These are phyloP conservation scores for Collybia sp. DNA, from an alignment of 768 basidiomycete genomes.

Conservation along the genomic window DNA sequence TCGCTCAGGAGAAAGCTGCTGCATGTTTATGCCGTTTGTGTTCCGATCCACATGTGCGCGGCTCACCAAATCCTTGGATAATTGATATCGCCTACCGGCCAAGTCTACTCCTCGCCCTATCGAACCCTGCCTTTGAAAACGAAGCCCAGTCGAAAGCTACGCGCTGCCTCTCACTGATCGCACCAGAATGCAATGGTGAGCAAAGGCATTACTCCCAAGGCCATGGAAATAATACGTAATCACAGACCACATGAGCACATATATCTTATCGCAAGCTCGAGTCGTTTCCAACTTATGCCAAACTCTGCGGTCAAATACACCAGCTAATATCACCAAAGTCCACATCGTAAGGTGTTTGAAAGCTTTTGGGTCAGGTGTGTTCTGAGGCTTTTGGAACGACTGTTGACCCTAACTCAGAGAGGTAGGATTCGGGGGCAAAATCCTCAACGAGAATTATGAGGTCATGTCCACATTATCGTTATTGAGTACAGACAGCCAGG, in stretches of 20 bases:
- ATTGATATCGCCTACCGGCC: background rate
- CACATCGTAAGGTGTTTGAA: background rate
- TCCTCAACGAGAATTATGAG: background rate
- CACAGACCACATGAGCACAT: background rate
- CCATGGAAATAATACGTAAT: background rate
- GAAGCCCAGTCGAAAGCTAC: background rate
- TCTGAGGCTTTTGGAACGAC: background rate
- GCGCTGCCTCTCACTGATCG: background rate
- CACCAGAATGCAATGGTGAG: no score
- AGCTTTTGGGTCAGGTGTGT: background rate
- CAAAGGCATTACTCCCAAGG: no score
- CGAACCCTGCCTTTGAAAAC: background rate
- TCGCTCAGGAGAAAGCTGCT: background rate
- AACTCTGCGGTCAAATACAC: background rate
- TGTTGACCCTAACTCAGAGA: background rate
- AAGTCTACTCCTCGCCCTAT: background rate
- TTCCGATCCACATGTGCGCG: background rate
- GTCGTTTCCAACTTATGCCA: background rate
- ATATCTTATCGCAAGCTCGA: background rate
- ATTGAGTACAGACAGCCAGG: background rate
- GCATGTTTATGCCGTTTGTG: conserved; percentile 1
- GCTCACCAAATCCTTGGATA: background rate
- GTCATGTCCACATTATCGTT: background rate
- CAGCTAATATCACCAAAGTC: background rate
- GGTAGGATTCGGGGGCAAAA: background rate